These are phyloP conservation scores for Fusarium burgessii DNA, from an alignment of 2,329 filamentous ascomycete species.

Conservation along the genomic window DNA sequence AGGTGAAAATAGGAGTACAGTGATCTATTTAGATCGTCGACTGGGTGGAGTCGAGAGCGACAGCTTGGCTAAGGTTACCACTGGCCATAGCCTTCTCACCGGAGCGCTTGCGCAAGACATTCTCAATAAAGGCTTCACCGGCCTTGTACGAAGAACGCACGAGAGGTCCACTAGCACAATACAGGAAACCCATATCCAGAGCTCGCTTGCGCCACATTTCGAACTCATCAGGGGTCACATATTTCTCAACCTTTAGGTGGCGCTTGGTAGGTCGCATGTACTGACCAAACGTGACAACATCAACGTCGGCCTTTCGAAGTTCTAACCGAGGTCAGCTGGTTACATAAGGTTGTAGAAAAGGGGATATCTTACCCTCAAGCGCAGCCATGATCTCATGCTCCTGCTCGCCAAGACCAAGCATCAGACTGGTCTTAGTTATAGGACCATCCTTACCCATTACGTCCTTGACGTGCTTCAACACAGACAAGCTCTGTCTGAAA, in stretches of 20 bases:
- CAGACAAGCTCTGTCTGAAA: slow-evolving; percentile 85
- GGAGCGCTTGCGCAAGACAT: slow-evolving; percentile 88
- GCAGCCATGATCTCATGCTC: slow-evolving; percentile 87
- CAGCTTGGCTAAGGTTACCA: slow-evolving; percentile 54
- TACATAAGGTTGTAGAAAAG: background rate
- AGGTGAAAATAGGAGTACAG: slow-evolving; percentile 15
- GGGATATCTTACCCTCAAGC: slow-evolving; percentile 67
- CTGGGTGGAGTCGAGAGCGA: slow-evolving; percentile 52
- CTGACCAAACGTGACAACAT: slow-evolving; percentile 99
- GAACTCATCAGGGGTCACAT: slow-evolving; percentile 91
- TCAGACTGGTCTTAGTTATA: slow-evolving; percentile 98
- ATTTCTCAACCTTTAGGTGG: slow-evolving; percentile 96
- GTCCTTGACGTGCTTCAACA: slow-evolving; percentile 85
- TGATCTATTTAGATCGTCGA: slow-evolving; percentile 37
- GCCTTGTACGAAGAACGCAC: slow-evolving; percentile 98
- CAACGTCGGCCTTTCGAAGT: slow-evolving; percentile 82
- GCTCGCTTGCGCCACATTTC: slow-evolving; percentile 92
- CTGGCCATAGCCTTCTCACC: slow-evolving; percentile 55
- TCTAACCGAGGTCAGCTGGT: slow-evolving; percentile 59
- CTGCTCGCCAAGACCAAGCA: slow-evolving; percentile 94
- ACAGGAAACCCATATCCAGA: slow-evolving; percentile 94
- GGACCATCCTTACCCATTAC: slow-evolving; percentile 74
- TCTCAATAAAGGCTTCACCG: slow-evolving; percentile 98
- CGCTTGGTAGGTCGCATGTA: slow-evolving; percentile 99
- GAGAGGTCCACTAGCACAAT: slow-evolving; percentile 92